A percentile compares a stretch with the other conserved stretches of the same genome.
Conservation (phyloP, 805 yeast genomes). For the Maudiozyma serrabonitensis region DNA sequence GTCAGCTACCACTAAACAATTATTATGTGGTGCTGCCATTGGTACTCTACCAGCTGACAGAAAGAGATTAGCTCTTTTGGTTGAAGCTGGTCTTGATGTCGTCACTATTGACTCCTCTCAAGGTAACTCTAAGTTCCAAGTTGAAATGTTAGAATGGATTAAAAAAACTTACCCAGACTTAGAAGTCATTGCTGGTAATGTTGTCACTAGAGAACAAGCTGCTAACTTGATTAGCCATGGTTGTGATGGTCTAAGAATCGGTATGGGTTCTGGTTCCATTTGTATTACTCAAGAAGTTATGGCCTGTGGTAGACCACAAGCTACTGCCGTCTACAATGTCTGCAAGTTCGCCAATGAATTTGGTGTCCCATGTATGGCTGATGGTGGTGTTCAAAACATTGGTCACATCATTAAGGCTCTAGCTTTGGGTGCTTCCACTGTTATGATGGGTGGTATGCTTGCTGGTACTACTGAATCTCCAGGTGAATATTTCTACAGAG, state of each 20-base stretch:
- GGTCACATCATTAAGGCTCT: constrained; percentile 97
- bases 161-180: constrained; percentile 69
- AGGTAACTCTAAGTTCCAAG: constrained; percentile 94
- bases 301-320: constrained; percentile 99
- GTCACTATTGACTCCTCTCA: constrained; percentile 93
- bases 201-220: constrained; percentile 98
- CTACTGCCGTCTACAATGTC: constrained; percentile 94
- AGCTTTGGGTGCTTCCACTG: constrained; percentile 92
- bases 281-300: constrained; percentile 99
- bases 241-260: constrained; percentile 96
- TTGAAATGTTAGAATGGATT: constrained; percentile 87
- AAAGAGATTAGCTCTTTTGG: constrained; percentile 73
- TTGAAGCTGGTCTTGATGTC: constrained; percentile 94
- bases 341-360: constrained; percentile 88
- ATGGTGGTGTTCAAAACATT: constrained; percentile 98
- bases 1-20: constrained; percentile 85
- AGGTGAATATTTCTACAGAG: constrained; percentile 95
- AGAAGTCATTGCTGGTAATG: constrained; percentile 95
- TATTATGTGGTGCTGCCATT: constrained; percentile 96
- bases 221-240: constrained; percentile 91
- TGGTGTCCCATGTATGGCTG: constrained; percentile 98
- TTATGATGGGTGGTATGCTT: constrained; percentile 99
- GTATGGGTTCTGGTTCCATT: constrained; percentile 99
- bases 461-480: constrained; percentile 99
- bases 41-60: constrained; percentile 90